These are phyloP conservation scores for Chaetothyriales sp. DNA, from an alignment of 2,329 filamentous ascomycete species.

Conservation along the genomic window DNA sequence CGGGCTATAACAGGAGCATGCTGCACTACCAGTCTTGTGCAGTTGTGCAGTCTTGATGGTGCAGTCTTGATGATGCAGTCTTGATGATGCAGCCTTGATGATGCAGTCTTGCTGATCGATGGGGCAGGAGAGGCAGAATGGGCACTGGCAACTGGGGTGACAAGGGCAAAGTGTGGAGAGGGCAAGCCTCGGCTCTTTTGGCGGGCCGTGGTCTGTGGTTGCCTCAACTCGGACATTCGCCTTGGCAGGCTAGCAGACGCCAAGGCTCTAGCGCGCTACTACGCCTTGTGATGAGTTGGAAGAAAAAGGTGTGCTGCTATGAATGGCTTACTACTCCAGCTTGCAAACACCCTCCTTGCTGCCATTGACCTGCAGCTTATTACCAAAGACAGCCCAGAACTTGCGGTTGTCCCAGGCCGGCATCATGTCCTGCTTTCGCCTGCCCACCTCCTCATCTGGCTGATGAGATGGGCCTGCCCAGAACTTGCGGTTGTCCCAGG, in stretches of 20 bases:
- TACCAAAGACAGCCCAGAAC: slow-evolving; percentile 48
- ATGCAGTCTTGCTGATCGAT: not conserved
- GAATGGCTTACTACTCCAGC: no score
- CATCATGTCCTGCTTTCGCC: slow-evolving; percentile 27
- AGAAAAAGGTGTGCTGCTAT: no score
- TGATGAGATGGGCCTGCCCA: slow-evolving; percentile 27
- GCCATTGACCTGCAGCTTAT: slow-evolving; percentile 47
- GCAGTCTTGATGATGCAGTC: no score
- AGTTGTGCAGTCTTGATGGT: not conserved
- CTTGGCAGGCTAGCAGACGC: no score
- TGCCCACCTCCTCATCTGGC: not conserved
- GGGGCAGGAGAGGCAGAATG: not conserved
- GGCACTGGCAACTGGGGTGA: no score
- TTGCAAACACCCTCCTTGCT: slow-evolving; percentile 39
- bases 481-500: slow-evolving; percentile 32
- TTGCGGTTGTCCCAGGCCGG: slow-evolving; percentile 31
- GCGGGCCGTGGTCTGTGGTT: no score
- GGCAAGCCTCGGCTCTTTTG: not conserved
- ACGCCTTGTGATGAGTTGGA: no score
- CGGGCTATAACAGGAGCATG: not conserved
- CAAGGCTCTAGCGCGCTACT: no score
- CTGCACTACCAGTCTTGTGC: not conserved
- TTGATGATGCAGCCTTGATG: not conserved
- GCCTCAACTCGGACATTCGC: no score
- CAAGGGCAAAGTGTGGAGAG: not conserved